Base-by-base conservation (phyloP, 768 basidiomycete genomes). In the Boletus pseudo-olivaceus region DNA sequence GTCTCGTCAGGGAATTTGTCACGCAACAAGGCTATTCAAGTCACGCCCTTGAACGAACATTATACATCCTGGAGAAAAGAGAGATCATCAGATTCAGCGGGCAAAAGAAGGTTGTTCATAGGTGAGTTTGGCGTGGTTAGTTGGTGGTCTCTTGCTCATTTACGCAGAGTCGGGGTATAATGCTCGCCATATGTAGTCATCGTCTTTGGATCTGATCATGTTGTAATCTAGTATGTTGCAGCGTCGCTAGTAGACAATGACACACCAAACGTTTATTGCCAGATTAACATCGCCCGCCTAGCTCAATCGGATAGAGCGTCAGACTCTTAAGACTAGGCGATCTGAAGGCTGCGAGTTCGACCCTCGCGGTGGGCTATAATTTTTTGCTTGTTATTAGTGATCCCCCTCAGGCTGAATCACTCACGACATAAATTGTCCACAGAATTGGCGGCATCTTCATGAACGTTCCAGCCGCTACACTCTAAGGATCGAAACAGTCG, bases 51-150 rank as follows among this genome's bases (percentile, higher is more conserved):
- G 97, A 99, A 70, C 78, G 93, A 59, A 93, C 91, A 19, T 72
- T 98, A 57, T 97, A 84, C 65, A 79, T 98, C 46, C 66, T 99
- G 75, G 97, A 99, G 78, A 96, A 97, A 76, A 78, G 93, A 58
- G 97, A 99, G 69, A 81, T 96, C n/a, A 78, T 99, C 23, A 78
- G 93, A 62, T 99, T 98, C 71, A 60, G 62, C 46, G 47, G 67
- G 34, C 73, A 81, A 73, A 82, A 82, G 69, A 84, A 84, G 67
- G 76, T 82, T 43, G 76, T 84, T 10, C 78, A 81, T 62, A 69
- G 77, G 76, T 75, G 39, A 60, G 69, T 59, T 47, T 30, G 7
- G 23, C 34, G 15, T 32, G 5, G 1, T 48, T 45, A 15, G 5
- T 35, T 41, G 19, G 11, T 44, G 9, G 20, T 20, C 23, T 30